Evolutionary conservation across 2,329 filamentous ascomycete genomes (phyloP), one percentile per base, ranked within the genome.

Genomic region (Colletotrichum endophyticum): DNA sequence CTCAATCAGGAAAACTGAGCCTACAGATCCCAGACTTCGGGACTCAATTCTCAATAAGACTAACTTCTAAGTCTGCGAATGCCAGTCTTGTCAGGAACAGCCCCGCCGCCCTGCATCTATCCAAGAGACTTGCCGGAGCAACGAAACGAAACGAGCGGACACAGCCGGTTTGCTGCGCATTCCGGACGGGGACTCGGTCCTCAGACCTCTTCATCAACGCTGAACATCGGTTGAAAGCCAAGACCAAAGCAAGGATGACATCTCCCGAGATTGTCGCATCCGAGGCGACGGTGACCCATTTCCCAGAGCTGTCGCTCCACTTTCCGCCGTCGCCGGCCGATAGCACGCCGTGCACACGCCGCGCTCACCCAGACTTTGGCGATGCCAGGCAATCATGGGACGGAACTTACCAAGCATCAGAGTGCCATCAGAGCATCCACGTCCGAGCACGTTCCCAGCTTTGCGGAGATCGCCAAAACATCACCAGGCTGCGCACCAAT

Each of bases 131-230:
- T 63, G 63, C 30, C 63, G 70, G 70, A 73, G 63, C 57, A 44
- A 73, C 53, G 73, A 75, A 75, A 75, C 73, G 73, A 75, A 75
- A 75, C 73, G 73, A 73, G 70, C 73, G 70, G 63, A n/a, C 73
- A 64, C 25, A 13, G 63, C 57, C 63, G 70, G 39, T 64, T 67
- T 72, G 53, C 49, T 56, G 70, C 70, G 61, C 70, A 64, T 76
- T 76, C 39, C 70, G 44, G 30, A 59, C 63, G 53, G 70, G 56
- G 63, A 53, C 70, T 62, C 63, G 30, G 70, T 62, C 34, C 73
- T 73, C 56, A 64, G 70, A 68, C 73, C 70, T 75, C 73, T 75
- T 63, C 59, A 73, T 62, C 49, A 73, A 72, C n/a, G 44, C 44
- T 53, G 44, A 53, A 53, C 39, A 59, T 70, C 53, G 49, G 72